Evolutionary conservation across 2,329 filamentous ascomycete species (phyloP).

Genomic region (Penicillium sp.): DNA sequence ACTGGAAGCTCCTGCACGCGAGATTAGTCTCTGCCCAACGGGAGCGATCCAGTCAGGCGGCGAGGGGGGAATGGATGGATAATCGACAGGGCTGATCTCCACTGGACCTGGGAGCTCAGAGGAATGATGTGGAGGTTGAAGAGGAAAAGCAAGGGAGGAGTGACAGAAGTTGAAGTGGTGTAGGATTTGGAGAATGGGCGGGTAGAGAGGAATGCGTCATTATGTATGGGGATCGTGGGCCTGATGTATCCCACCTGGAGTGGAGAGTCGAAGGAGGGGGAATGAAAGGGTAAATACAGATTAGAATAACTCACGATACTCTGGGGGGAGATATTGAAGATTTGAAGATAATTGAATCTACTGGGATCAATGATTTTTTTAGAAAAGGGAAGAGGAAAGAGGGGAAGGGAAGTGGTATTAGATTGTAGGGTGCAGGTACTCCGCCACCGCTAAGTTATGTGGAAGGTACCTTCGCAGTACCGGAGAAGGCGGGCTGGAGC

Average conservation of each 20-base stretch:
- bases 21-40: conserved; percentile 23
- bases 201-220: conserved; percentile 43
- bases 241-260: conserved; percentile 16
- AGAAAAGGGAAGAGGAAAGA: conserved; percentile 11
- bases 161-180: conserved; percentile 24
- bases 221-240: conserved; percentile 32
- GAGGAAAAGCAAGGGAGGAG: conserved; percentile 26
- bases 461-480: conserved; percentile 26
- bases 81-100: conserved; percentile 25
- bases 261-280: conserved; percentile 9
- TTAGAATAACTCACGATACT: background rate
- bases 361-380: background rate
- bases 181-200: conserved; percentile 25
- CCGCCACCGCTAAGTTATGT: conserved; percentile 27
- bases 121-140: conserved; percentile 32
- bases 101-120: conserved; percentile 17
- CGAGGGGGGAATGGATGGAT: background rate
- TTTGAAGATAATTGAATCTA: background rate
- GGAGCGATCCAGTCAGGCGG: conserved; percentile 14
- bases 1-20: conserved; percentile 22
- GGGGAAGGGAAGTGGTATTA: conserved; percentile 5
- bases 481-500: background rate
- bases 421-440: conserved; percentile 28
- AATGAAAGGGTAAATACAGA: conserved; percentile 11
- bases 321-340: background rate